Base-by-base conservation (phyloP, 371 early-diverging fungal genomes). In the Thermomucor indicae-seudaticae region DNA sequence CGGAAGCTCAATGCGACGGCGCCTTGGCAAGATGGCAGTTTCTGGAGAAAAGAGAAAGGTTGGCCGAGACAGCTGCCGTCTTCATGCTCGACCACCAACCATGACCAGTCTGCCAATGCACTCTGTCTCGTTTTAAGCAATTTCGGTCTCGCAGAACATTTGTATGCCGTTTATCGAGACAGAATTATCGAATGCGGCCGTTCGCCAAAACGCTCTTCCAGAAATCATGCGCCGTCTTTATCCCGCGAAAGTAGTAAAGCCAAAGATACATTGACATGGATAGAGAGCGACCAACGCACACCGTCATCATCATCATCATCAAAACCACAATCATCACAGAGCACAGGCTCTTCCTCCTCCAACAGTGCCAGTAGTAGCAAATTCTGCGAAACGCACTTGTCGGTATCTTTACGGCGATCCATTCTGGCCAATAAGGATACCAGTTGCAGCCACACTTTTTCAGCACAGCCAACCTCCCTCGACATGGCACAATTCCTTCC, bases 21-120 rank as follows among this genome's bases (percentile, higher is more conserved):
- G 14, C 58, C 62, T 0, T 65, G 69, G 68, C 47, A 50, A 12
- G 32, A 43, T 19, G 23, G 23, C 2, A 56, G 60, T 47, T 74
- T 74, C 47, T 75, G 67, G 64, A 50, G 50, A 37, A 70, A 68
- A 40, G 67, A 68, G 20, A 61, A 60, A 46, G 75, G 71, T 1
- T 70, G 71, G 65, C 81, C 81, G 8, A 55, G 53, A 46, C 79
- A 81, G 32, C 38, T 81, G 23, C 73, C 73, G 23, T 57, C 53
- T 19, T 78, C 78, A 2, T 66, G 65, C 22, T 74, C 81, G 7
- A 70, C 73, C 23, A 65, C 75, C 2, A 72, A 68, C 43, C 81
- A 81, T 28, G 67, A 63, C 40, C 81, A 81, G 40, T 72, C 76
- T 23, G 79, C 79, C 38, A 71, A 63, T 51, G 72, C 79, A 2